Conservation (phyloP, 345 rosid genomes). For the Zanthoxylum bungeanum region DNA sequence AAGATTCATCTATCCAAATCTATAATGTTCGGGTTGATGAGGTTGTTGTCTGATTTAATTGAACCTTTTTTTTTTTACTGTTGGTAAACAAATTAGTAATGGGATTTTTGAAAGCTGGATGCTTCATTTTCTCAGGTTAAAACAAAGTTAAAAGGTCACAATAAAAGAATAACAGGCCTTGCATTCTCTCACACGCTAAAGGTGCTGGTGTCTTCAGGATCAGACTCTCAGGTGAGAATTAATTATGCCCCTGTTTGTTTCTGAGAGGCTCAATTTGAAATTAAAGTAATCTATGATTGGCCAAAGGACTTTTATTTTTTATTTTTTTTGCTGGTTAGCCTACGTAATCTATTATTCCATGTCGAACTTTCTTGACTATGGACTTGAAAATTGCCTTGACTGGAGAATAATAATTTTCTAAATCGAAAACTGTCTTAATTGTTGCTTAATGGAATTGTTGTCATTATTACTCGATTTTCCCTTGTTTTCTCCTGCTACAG, state of each 20-base stretch:
- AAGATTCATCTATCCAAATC: slow-evolving; percentile 69
- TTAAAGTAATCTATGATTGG: background rate
- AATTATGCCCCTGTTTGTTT: background rate
- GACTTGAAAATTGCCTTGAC: background rate
- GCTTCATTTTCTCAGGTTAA: slow-evolving; percentile 44
- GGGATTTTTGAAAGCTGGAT: background rate
- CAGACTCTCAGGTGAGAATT: slow-evolving; percentile 68
- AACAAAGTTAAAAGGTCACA: slow-evolving; percentile 74
- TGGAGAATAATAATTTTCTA: slow-evolving; percentile 11
- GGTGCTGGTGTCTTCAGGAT: slow-evolving; percentile 87
- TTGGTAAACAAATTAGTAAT: slow-evolving; percentile 5
- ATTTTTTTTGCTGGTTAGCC: no score
- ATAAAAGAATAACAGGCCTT: slow-evolving; percentile 84
- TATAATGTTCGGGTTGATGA: slow-evolving; percentile 60
- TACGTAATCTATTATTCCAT: background rate
- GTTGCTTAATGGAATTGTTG: no score
- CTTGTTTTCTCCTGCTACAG: slow-evolving; percentile 29
- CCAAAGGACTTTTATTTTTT: background rate
- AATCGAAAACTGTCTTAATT: no score
- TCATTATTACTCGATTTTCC: background rate
- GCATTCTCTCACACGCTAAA: slow-evolving; percentile 70
- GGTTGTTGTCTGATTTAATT: slow-evolving; percentile 35
- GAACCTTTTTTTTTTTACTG: slow-evolving; percentile 12
- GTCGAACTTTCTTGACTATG: background rate
- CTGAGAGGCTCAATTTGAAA: background rate